phyloP scores from a whole-genome alignment of 2,329 filamentous ascomycete genomes.

The Claviceps pazoutovae region DNA sequence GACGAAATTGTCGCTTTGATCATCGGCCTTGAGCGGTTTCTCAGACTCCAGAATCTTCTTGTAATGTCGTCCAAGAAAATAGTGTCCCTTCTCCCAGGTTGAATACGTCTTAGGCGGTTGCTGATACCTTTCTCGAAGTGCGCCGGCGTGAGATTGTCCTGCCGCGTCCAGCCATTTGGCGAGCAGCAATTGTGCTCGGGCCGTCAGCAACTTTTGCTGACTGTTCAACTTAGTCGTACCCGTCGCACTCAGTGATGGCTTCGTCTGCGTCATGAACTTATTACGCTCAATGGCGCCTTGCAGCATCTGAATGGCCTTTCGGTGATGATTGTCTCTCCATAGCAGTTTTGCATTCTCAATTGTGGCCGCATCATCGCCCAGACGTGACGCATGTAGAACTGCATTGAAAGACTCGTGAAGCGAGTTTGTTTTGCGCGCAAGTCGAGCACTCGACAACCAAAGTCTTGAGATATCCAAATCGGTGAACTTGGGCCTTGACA shows the following conservation, averaged over 20 bases:
- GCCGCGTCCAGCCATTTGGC: constrained; percentile 94
- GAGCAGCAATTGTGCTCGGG: constrained; percentile 70
- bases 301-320: constrained; percentile 86
- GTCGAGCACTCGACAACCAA: constrained; percentile 73
- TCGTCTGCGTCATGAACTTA: constrained; percentile 47
- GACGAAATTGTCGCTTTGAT: constrained; percentile 63
- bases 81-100: constrained; percentile 93
- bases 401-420: constrained; percentile 86
- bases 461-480: constrained; percentile 64
- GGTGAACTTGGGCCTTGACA: constrained; percentile 50
- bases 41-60: constrained; percentile 90
- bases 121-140: constrained; percentile 70
- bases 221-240: constrained; percentile 25
- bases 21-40: constrained; percentile 58
- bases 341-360: constrained; percentile 89
- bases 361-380: constrained; percentile 75
- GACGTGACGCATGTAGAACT: constrained; percentile 71
- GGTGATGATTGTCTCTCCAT: constrained; percentile 85
- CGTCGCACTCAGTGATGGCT: constrained; percentile 17
- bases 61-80: constrained; percentile 93
- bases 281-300: constrained; percentile 74
- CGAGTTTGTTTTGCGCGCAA: constrained; percentile 75
- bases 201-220: constrained; percentile 49
- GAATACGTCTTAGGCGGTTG: constrained; percentile 56
- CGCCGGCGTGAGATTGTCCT: constrained; percentile 78